These are phyloP conservation scores for Hortaea sp. DNA, from an alignment of 2,329 filamentous ascomycete species.

Conservation along the genomic window DNA sequence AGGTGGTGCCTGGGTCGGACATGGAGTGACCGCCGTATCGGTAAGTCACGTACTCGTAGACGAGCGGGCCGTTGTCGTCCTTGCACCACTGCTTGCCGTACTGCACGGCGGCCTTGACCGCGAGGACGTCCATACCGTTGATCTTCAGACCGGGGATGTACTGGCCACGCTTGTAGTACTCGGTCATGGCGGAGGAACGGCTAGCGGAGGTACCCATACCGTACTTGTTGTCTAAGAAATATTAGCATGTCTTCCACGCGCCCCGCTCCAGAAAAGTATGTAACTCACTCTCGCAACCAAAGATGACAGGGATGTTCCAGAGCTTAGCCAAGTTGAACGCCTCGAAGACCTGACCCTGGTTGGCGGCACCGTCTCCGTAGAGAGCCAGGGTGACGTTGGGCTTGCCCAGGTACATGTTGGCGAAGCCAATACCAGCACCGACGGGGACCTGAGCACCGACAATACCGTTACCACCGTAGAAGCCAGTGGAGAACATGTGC, in stretches of 20 bases:
- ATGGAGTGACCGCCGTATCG: slow-evolving; percentile 99
- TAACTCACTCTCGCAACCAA: slow-evolving; percentile 91
- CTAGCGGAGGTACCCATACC: slow-evolving; percentile 97
- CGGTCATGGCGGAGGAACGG: slow-evolving; percentile 88
- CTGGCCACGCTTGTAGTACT: slow-evolving; percentile 99
- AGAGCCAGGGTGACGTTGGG: slow-evolving; percentile 80
- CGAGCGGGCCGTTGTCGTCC: slow-evolving; percentile 79
- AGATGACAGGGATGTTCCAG: slow-evolving; percentile 91
- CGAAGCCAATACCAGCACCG: slow-evolving; percentile 91
- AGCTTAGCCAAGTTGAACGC: slow-evolving; percentile 99
- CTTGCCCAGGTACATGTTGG: slow-evolving; percentile 84
- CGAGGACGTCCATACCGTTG: slow-evolving; percentile 98
- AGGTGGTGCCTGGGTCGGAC: slow-evolving; percentile 98
- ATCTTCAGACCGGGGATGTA: slow-evolving; percentile 99
- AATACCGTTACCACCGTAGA: slow-evolving; percentile 98
- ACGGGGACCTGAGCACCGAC: slow-evolving; percentile 97
- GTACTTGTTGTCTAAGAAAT: slow-evolving; percentile 86
- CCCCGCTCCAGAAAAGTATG: neutral
- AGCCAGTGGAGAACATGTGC: slow-evolving; percentile 98
- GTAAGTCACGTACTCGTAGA: slow-evolving; percentile 99
- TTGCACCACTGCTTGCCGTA: slow-evolving; percentile 84
- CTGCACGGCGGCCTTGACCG: slow-evolving; percentile 90
- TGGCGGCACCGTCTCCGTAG: slow-evolving; percentile 96
- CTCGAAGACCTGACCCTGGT: slow-evolving; percentile 99
- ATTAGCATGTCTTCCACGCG: neutral